Evolutionary conservation across 139 green algal species (phyloP).

Genomic region (Desmodesmus armatus): DNA sequence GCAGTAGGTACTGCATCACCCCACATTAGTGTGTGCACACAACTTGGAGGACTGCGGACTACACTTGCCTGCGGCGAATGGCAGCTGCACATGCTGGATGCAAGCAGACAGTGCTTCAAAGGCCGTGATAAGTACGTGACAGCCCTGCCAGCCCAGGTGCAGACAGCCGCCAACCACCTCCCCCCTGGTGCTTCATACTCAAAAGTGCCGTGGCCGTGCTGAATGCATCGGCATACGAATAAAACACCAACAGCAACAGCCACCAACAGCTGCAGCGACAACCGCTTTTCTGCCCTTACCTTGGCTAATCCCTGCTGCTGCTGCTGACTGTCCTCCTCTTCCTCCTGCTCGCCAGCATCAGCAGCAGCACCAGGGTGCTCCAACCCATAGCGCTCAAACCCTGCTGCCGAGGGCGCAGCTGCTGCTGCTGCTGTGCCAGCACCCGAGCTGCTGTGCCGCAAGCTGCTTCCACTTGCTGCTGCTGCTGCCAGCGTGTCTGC

Average conservation of each 20-base stretch:
- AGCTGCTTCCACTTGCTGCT: conserved; percentile 8
- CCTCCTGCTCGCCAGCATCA: conserved; percentile 23
- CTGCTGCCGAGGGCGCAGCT: neutral
- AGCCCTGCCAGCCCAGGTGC: too few relatives aligned
- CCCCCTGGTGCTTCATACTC: too few relatives aligned
- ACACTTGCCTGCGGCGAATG: too few relatives aligned
- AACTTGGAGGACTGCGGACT: too few relatives aligned
- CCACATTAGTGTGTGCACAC: too few relatives aligned
- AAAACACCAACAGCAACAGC: neutral
- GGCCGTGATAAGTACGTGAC: too few relatives aligned
- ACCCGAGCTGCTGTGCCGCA: neutral
- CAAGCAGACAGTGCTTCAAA: too few relatives aligned
- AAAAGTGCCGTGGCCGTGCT: too few relatives aligned
- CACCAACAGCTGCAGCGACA: neutral
- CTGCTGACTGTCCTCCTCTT: conserved; percentile 21
- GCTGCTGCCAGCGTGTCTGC: conserved; percentile 58
- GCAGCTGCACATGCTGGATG: too few relatives aligned
- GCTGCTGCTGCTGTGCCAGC: conserved; percentile 22
- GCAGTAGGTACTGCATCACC: too few relatives aligned
- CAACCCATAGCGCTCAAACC: conserved; percentile 31
- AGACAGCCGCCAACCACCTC: too few relatives aligned
- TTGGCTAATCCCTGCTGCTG: conserved; percentile 30
- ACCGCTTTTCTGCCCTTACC: conserved; percentile 27
- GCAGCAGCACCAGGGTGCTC: conserved; percentile 27
- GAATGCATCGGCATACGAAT: too few relatives aligned